Percentiles rank a stretch among this genome's conserved stretches.
Evolutionary conservation across 108 stramenopile genomes (phyloP).

Genomic region (Pseudonitzschia multiseries): DNA sequence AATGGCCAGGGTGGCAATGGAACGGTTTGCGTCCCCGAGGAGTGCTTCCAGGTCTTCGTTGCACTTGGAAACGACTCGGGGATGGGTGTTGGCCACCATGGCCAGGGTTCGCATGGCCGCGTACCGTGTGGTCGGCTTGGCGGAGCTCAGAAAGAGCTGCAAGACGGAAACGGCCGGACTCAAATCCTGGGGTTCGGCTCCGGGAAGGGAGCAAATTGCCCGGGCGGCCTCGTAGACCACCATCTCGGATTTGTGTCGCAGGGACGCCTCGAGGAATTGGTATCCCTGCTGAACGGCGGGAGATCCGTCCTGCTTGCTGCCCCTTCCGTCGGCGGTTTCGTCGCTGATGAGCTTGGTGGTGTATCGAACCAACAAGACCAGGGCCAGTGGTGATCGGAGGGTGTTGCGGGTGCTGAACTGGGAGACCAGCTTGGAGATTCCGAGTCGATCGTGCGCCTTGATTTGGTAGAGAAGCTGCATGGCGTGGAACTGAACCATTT

Average conservation of each 20-base stretch:
- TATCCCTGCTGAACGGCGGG: constrained; percentile 88
- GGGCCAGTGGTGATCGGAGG: constrained; percentile 89
- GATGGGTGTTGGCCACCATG: constrained; percentile 87
- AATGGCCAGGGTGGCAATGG: constrained; percentile 98
- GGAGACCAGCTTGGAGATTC: constrained; percentile 93
- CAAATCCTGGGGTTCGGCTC: constrained; percentile 92
- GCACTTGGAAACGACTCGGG: constrained; percentile 94
- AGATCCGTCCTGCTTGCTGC: constrained; percentile 54
- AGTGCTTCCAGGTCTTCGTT: constrained; percentile 98
- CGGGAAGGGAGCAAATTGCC: constrained; percentile 94
- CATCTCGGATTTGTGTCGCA: constrained; percentile 94
- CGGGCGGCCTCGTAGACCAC: constrained; percentile 98
- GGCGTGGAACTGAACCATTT: constrained; percentile 99
- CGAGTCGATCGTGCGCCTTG: constrained; percentile 96
- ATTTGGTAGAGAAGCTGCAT: constrained; percentile 98
- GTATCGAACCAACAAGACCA: constrained; percentile 96
- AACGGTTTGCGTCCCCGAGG: constrained; percentile 93
- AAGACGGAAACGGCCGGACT: constrained; percentile 95
- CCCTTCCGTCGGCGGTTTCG: constrained; percentile 75
- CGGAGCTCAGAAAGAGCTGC: constrained; percentile 91
- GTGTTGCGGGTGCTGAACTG: constrained; percentile 89
- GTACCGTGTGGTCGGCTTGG: constrained; percentile 94
- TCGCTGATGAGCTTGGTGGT: constrained; percentile 84
- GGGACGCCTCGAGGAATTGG: constrained; percentile 89
- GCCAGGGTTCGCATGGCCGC: constrained; percentile 95